Evolutionary conservation across 257 asterid species (phyloP).

Genomic region (Forsythia viridissima): DNA sequence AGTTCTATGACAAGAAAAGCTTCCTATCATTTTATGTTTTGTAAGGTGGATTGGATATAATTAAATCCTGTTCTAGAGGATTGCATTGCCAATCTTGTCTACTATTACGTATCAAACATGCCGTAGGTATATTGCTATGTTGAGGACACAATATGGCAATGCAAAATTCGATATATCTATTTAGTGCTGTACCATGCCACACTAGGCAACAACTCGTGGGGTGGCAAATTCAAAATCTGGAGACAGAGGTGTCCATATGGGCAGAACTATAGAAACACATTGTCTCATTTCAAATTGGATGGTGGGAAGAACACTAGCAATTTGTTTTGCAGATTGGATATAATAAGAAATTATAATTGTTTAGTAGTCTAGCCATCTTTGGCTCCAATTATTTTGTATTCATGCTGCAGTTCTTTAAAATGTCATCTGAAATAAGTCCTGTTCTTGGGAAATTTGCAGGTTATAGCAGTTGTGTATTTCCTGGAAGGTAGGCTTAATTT

Average conservation of each 20-base stretch:
- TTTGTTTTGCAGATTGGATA: not conserved
- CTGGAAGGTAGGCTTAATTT: slow-evolving; percentile 81
- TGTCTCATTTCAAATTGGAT: not conserved
- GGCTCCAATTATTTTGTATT: slow-evolving; percentile 13
- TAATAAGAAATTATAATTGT: no score
- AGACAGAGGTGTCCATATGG: not conserved
- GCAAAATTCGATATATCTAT: slow-evolving; percentile 19
- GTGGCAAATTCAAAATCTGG: slow-evolving; percentile 1
- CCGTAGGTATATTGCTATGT: not conserved
- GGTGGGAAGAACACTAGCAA: not conserved
- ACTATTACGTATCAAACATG: not conserved
- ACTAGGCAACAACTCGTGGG: slow-evolving; percentile 14
- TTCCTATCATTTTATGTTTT: not conserved
- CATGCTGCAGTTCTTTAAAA: not conserved
- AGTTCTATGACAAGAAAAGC: not conserved
- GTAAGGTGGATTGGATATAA: not conserved
- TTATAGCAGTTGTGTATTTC: slow-evolving; percentile 86
- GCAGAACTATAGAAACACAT: slow-evolving; percentile 10
- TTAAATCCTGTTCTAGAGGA: not conserved
- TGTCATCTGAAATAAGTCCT: slow-evolving; percentile 34
- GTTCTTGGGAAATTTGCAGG: slow-evolving; percentile 61
- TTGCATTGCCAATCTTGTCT: not conserved
- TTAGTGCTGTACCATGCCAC: not conserved
- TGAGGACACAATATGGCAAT: slow-evolving; percentile 5
- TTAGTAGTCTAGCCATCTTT: not conserved